These are phyloP conservation scores for Parascedosporium putredinis DNA, from an alignment of 2,329 filamentous ascomycete species.

Conservation along the genomic window DNA sequence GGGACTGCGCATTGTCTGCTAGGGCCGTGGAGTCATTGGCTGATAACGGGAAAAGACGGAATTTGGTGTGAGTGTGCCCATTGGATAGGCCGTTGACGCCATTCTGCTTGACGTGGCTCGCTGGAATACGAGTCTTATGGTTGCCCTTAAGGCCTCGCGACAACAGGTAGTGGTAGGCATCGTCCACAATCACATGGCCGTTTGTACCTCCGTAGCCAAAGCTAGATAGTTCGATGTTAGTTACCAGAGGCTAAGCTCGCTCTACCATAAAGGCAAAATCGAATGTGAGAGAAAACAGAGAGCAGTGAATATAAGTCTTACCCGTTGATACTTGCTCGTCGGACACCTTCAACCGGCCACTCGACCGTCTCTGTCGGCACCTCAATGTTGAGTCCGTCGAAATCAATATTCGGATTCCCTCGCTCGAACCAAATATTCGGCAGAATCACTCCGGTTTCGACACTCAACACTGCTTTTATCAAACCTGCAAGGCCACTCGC, in stretches of 20 bases:
- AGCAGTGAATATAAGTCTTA: no score
- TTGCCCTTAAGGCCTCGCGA: not conserved
- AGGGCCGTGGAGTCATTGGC: not conserved
- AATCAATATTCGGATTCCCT: constrained; percentile 15
- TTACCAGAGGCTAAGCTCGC: no score
- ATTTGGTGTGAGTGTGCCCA: not conserved
- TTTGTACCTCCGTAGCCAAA: constrained; percentile 21
- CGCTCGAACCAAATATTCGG: constrained; percentile 15
- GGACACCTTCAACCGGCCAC: constrained; percentile 11
- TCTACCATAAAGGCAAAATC: no score
- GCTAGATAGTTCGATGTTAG: no score
- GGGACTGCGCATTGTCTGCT: not conserved
- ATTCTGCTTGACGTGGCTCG: not conserved
- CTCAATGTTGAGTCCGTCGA: constrained; percentile 16
- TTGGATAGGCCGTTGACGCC: not conserved
- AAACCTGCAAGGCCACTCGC: constrained; percentile 16
- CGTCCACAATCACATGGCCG: constrained; percentile 17
- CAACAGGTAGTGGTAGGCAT: constrained; percentile 1
- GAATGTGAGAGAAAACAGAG: no score
- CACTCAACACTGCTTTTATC: constrained; percentile 18
- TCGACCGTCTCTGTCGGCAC: not conserved
- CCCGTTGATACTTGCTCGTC: constrained; percentile 17
- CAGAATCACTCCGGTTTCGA: constrained; percentile 15
- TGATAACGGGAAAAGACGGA: not conserved
- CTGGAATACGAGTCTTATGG: not conserved